A percentile compares a stretch with the other conserved stretches of the same genome.
These are phyloP conservation scores for Saitozyma podzolica DNA, from an alignment of 768 basidiomycete genomes.

Conservation along the genomic window DNA sequence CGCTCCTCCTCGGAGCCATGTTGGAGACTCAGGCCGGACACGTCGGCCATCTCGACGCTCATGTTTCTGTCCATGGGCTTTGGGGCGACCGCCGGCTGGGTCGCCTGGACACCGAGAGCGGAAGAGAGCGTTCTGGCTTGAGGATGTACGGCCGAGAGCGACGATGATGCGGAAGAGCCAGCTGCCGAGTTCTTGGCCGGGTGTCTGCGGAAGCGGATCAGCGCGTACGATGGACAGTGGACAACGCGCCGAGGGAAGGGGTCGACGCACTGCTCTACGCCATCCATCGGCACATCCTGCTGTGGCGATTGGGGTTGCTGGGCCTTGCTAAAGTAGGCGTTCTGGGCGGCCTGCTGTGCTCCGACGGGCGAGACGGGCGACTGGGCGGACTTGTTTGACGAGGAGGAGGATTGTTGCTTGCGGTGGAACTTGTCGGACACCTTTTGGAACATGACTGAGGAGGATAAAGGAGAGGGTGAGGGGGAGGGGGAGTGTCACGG, in stretches of 20 bases:
- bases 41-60: slow-evolving; percentile 49
- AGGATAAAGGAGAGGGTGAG: slow-evolving; percentile 3
- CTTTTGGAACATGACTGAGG: slow-evolving; percentile 36
- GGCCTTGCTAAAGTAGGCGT: not conserved
- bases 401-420: slow-evolving; percentile 31
- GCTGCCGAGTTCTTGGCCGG: slow-evolving; percentile 17
- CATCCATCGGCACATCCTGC: slow-evolving; percentile 25
- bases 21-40: slow-evolving; percentile 17
- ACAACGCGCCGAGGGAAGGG: not conserved
- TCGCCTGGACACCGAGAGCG: slow-evolving; percentile 6
- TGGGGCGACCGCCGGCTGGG: not conserved
- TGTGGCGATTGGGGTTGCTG: slow-evolving; percentile 5
- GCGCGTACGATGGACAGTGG: not conserved
- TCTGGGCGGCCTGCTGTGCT: not conserved
- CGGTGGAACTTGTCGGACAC: slow-evolving; percentile 46
- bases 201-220: slow-evolving; percentile 5
- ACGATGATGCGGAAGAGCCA: slow-evolving; percentile 37
- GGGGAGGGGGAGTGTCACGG: not conserved
- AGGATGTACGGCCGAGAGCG: slow-evolving; percentile 23
- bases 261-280: slow-evolving; percentile 31
- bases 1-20: slow-evolving; percentile 39
- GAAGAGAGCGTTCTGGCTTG: slow-evolving; percentile 30
- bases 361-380: slow-evolving; percentile 8
- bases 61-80: slow-evolving; percentile 23
- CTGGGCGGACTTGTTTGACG: slow-evolving; percentile 11